These are phyloP conservation scores for Diutina scorzettiae DNA, from an alignment of 1,139 yeast genomes.

Conservation along the genomic window DNA sequence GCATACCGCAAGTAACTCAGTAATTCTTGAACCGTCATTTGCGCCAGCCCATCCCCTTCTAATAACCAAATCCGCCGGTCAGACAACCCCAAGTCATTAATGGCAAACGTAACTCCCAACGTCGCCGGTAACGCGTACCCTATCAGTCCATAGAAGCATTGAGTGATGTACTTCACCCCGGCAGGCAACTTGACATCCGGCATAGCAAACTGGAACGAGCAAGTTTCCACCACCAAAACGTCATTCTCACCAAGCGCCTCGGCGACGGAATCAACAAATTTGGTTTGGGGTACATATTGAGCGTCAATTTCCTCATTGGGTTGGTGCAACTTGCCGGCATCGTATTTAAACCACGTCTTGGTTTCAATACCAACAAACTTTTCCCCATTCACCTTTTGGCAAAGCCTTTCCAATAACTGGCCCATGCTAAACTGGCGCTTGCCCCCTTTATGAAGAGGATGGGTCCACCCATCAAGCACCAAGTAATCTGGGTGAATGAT, in stretches of 20 bases:
- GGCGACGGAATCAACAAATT: constrained; percentile 21
- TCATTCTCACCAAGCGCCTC: constrained; percentile 44
- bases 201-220: constrained; percentile 63
- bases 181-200: constrained; percentile 51
- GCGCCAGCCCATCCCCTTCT: constrained; percentile 89
- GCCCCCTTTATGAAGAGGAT: constrained; percentile 4
- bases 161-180: constrained; percentile 41
- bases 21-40: constrained; percentile 78
- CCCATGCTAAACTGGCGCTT: neutral
- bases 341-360: neutral
- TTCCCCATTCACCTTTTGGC: constrained; percentile 15
- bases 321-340: neutral
- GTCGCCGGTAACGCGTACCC: constrained; percentile 84
- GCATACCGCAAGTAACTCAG: constrained; percentile 49
- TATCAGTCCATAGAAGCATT: constrained; percentile 68
- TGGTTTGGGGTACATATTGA: constrained; percentile 13
- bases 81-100: constrained; percentile 33
- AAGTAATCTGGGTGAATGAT: constrained; percentile 9
- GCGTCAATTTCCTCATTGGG: constrained; percentile 5
- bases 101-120: constrained; percentile 65
- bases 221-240: constrained; percentile 61
- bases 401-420: constrained; percentile 7
- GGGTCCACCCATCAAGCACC: constrained; percentile 10
- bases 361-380: neutral
- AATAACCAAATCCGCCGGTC: constrained; percentile 51